These are phyloP conservation scores for Suillus hirtellus DNA, from an alignment of 768 basidiomycete species.

Conservation along the genomic window DNA sequence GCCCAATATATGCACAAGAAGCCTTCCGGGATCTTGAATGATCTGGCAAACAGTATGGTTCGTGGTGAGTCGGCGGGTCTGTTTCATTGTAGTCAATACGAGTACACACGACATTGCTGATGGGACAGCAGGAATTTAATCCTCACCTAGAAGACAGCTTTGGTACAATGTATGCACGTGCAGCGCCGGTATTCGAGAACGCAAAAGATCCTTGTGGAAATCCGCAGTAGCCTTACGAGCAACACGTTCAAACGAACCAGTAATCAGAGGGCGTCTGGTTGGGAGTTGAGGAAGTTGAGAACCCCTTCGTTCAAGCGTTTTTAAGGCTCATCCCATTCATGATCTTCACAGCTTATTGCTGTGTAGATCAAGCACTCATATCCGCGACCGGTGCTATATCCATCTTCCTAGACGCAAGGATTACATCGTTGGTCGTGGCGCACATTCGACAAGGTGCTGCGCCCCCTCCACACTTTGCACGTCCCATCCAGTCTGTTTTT, in stretches of 20 bases:
- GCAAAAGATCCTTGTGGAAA: no score
- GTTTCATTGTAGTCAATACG: not conserved
- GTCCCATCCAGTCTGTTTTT: no score
- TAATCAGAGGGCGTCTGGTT: not conserved
- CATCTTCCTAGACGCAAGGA: not conserved
- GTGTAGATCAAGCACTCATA: not conserved
- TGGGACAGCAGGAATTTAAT: not conserved
- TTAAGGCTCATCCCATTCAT: not conserved
- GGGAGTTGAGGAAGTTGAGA: not conserved
- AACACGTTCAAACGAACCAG: no score
- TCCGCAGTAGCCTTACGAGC: no score
- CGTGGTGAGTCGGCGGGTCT: not conserved
- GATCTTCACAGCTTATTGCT: not conserved
- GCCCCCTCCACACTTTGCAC: no score
- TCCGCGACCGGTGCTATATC: not conserved
- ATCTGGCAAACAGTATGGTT: not conserved
- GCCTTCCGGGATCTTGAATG: not conserved
- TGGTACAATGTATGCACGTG: not conserved
- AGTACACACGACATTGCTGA: not conserved
- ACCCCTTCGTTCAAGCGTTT: not conserved
- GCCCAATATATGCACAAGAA: not conserved
- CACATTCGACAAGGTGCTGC: no score
- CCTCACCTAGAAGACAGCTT: not conserved
- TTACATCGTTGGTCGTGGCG: not conserved
- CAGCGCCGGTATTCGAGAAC: not conserved